These are phyloP conservation scores for Capsicum baccatum DNA, from an alignment of 257 asterid genomes.

Conservation along the genomic window DNA sequence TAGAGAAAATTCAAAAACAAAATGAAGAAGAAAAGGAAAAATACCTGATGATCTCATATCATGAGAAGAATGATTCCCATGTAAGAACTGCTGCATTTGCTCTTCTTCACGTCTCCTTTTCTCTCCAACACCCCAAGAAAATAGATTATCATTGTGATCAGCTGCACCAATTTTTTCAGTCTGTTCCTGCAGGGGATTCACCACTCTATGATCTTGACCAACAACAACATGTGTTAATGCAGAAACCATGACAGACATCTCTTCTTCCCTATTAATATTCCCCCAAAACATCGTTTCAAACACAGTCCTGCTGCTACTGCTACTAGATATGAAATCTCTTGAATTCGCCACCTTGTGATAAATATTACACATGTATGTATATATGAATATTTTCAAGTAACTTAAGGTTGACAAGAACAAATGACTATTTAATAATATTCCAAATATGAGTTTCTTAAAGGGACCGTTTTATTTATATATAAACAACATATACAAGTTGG, in stretches of 20 bases:
- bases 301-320: not conserved
- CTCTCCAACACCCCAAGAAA: constrained; percentile 34
- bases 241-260: constrained; percentile 79
- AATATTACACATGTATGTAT: constrained; percentile 34
- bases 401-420: constrained; percentile 28
- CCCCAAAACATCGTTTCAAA: constrained; percentile 40
- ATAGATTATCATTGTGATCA: too few species aligned
- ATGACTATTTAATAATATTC: too few species aligned
- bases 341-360: constrained; percentile 43
- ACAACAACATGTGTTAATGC: constrained; percentile 71
- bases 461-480: constrained; percentile 34
- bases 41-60: constrained; percentile 33
- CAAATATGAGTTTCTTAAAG: not conserved
- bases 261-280: constrained; percentile 53
- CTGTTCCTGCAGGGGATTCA: too few species aligned
- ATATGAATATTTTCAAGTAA: too few species aligned
- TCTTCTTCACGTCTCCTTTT: constrained; percentile 54
- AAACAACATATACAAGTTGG: not conserved
- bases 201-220: constrained; percentile 21
- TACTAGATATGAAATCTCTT: not conserved
- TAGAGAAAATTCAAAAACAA: not conserved
- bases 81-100: not conserved
- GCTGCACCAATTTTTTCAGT: too few species aligned
- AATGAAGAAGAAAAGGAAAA: not conserved
- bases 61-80: constrained; percentile 21